Percentiles rank a stretch among this genome's conserved stretches.
These are phyloP conservation scores for Syncephalastrum sp. DNA, from an alignment of 371 early-diverging fungal species.

Conservation along the genomic window DNA sequence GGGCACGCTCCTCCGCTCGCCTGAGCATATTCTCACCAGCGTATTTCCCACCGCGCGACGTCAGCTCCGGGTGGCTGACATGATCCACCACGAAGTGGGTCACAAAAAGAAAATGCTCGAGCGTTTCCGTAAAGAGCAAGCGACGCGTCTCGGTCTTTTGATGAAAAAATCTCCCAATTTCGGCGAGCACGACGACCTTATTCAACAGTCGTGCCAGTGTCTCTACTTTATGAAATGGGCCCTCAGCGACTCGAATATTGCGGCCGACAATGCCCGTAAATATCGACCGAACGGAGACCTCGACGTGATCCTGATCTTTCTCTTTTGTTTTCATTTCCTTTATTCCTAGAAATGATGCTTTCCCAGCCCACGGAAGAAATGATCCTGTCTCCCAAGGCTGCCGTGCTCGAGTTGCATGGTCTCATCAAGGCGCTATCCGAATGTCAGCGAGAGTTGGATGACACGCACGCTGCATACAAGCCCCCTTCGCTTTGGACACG, in stretches of 20 bases:
- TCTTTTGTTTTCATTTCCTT: no score
- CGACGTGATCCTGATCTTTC: no score
- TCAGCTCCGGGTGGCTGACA: constrained; percentile 48
- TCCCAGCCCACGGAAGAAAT: neutral
- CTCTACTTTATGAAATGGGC: constrained; percentile 16
- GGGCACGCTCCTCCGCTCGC: constrained; percentile 20
- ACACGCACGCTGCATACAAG: constrained; percentile 31
- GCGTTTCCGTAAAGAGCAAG: constrained; percentile 56
- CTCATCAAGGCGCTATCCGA: constrained; percentile 13
- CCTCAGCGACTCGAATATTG: neutral
- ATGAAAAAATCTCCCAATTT: constrained; percentile 36
- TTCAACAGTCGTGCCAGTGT: constrained; percentile 9
- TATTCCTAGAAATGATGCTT: no score
- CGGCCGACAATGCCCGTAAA: neutral
- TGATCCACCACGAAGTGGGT: constrained; percentile 61
- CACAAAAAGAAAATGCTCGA: constrained; percentile 54
- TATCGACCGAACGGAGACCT: neutral
- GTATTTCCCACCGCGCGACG: constrained; percentile 36
- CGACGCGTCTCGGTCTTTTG: constrained; percentile 62
- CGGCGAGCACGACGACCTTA: neutral
- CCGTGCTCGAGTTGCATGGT: neutral
- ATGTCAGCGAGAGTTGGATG: constrained; percentile 16
- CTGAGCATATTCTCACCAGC: constrained; percentile 26
- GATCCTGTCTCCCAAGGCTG: neutral
- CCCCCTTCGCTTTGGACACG: constrained; percentile 49